Percentiles rank a stretch among this genome's conserved stretches.
phyloP scores from a whole-genome alignment of 208 protist species.

The Willaertia magna region DNA sequence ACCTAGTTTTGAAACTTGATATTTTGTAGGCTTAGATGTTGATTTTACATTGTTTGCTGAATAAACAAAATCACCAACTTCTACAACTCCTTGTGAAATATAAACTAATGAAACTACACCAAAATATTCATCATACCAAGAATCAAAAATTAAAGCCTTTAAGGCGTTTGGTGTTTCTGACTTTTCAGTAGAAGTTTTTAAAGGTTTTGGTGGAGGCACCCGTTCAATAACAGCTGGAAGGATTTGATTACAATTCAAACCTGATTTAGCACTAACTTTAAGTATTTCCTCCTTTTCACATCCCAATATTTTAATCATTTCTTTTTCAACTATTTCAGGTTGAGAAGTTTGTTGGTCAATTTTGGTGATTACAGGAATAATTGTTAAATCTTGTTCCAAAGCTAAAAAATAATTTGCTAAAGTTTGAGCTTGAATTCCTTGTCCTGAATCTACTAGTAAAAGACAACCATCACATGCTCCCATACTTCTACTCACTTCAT shows the following conservation, averaged over 20 bases:
- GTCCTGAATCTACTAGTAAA: slow-evolving; percentile 61
- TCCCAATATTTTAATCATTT: slow-evolving; percentile 70
- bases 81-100: not conserved
- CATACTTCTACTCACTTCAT: slow-evolving; percentile 83
- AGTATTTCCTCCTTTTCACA: slow-evolving; percentile 63
- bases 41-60: slow-evolving; percentile 24
- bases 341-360: slow-evolving; percentile 55
- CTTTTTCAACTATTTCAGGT: slow-evolving; percentile 46
- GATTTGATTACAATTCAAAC: slow-evolving; percentile 61
- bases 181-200: not conserved
- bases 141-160: slow-evolving; percentile 85
- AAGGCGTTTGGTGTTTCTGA: slow-evolving; percentile 50
- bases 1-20: slow-evolving; percentile 77
- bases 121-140: slow-evolving; percentile 73
- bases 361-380: slow-evolving; percentile 71
- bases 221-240: slow-evolving; percentile 71
- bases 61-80: not conserved
- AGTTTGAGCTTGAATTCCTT: slow-evolving; percentile 85
- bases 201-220: slow-evolving; percentile 53
- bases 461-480: slow-evolving; percentile 68
- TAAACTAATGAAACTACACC: slow-evolving; percentile 54
- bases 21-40: slow-evolving; percentile 25
- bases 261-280: slow-evolving; percentile 72
- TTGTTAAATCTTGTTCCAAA: slow-evolving; percentile 60
- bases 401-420: slow-evolving; percentile 88